Conservation (phyloP, 176 grass and related monocot genomes). For the Oryza coarctata region DNA sequence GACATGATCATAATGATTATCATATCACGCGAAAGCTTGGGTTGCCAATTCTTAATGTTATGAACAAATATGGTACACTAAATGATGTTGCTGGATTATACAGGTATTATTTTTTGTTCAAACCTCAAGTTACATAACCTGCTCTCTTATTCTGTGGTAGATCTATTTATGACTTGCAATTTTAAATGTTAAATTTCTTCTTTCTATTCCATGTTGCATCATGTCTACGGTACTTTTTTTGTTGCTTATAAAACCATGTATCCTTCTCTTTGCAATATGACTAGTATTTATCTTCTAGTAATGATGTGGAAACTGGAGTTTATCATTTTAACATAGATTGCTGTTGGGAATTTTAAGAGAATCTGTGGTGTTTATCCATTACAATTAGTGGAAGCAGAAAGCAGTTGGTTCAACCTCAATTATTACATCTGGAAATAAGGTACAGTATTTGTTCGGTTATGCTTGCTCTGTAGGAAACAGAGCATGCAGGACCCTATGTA, state of each 20-base stretch:
- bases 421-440: not conserved
- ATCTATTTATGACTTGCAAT: slow-evolving; percentile 8
- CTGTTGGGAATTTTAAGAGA: slow-evolving; percentile 19
- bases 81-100: slow-evolving; percentile 96
- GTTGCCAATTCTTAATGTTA: slow-evolving; percentile 90
- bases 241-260: slow-evolving; percentile 25
- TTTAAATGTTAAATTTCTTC: not conserved
- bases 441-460: slow-evolving; percentile 10
- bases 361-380: slow-evolving; percentile 6
- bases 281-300: slow-evolving; percentile 3
- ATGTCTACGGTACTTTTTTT: not conserved
- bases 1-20: slow-evolving; percentile 99
- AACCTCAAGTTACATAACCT: not conserved
- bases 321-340: not conserved
- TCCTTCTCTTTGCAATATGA: not conserved
- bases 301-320: not conserved
- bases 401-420: slow-evolving; percentile 3
- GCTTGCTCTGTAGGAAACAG: slow-evolving; percentile 26
- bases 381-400: slow-evolving; percentile 16
- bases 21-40: slow-evolving; percentile 99
- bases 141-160: not conserved
- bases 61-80: slow-evolving; percentile 98
- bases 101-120: slow-evolving; percentile 50
- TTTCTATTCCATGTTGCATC: not conserved
- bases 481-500: not conserved